Evolutionary conservation across 192 early-diverging fungal species (phyloP).

Genomic region (Neocallimastix lanati): DNA sequence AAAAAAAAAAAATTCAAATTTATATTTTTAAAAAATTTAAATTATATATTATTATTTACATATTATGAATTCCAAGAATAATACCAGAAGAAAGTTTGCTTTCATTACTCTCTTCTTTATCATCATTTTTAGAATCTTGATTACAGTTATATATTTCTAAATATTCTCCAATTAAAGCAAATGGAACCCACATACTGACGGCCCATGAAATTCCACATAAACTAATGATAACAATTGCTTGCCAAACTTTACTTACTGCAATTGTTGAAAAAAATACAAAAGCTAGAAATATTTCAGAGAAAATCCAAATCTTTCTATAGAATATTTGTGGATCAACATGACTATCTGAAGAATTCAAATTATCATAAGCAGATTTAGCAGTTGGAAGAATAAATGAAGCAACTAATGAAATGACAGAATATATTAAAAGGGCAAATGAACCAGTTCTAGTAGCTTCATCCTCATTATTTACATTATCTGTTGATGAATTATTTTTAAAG

Average conservation of each 20-base stretch:
- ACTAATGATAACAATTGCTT: conserved; percentile 52
- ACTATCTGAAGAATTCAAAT: conserved; percentile 9
- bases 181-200: conserved; percentile 81
- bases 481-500: background rate
- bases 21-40: too few species aligned
- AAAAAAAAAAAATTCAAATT: too few species aligned
- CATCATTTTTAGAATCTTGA: conserved; percentile 5
- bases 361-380: conserved; percentile 14
- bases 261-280: conserved; percentile 46
- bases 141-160: conserved; percentile 6
- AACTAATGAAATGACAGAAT: conserved; percentile 51
- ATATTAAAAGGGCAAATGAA: conserved; percentile 65
- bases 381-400: conserved; percentile 36
- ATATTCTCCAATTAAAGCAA: conserved; percentile 69
- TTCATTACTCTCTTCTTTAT: conserved; percentile 6
- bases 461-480: background rate
- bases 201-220: conserved; percentile 72
- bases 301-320: conserved; percentile 39
- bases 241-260: conserved; percentile 25
- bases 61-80: conserved; percentile 84
- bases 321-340: conserved; percentile 8
- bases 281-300: conserved; percentile 47
- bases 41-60: too few species aligned
- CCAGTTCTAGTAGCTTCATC: conserved; percentile 55
- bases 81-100: conserved; percentile 39